Percentiles rank a stretch among this genome's conserved stretches.
Evolutionary conservation across 2,329 filamentous ascomycete species (phyloP).

Genomic region (Penicillium sp.): DNA sequence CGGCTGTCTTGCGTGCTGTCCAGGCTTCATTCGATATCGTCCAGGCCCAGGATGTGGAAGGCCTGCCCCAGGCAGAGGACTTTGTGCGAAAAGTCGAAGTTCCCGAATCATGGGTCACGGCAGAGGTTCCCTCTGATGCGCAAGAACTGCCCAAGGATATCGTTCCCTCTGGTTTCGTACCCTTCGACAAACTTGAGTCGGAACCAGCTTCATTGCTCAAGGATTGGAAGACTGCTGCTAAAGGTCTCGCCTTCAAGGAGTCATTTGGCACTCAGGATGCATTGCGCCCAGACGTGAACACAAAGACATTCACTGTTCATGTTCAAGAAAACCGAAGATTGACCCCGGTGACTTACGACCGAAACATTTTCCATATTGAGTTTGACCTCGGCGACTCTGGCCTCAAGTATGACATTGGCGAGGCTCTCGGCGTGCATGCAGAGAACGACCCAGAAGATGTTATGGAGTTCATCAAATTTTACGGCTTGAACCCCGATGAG

Average conservation of each 20-base stretch:
- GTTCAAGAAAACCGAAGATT: constrained; percentile 95
- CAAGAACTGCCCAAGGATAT: constrained; percentile 59
- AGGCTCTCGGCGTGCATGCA: constrained; percentile 92
- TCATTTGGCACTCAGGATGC: constrained; percentile 70
- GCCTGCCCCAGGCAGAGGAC: constrained; percentile 58
- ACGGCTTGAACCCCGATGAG: constrained; percentile 76
- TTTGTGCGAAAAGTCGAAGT: constrained; percentile 73
- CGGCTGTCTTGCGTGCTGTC: constrained; percentile 78
- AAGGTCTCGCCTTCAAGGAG: constrained; percentile 90
- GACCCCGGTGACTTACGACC: constrained; percentile 83
- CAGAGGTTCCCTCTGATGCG: constrained; percentile 45
- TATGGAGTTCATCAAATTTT: constrained; percentile 80
- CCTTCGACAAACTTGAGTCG: constrained; percentile 70
- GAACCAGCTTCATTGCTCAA: constrained; percentile 65
- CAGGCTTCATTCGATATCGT: constrained; percentile 61
- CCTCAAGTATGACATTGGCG: constrained; percentile 93
- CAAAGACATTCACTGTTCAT: constrained; percentile 80
- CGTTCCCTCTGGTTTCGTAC: constrained; percentile 74
- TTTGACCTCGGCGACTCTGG: constrained; percentile 91
- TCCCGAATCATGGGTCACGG: constrained; percentile 73
- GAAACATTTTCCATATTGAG: constrained; percentile 99
- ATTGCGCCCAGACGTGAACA: constrained; percentile 79
- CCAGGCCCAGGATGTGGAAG: constrained; percentile 63
- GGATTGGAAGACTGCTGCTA: constrained; percentile 79
- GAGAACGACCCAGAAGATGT: constrained; percentile 83